phyloP scores from a whole-genome alignment of 164 flowering plant species.

The Tinospora cordifolia region DNA sequence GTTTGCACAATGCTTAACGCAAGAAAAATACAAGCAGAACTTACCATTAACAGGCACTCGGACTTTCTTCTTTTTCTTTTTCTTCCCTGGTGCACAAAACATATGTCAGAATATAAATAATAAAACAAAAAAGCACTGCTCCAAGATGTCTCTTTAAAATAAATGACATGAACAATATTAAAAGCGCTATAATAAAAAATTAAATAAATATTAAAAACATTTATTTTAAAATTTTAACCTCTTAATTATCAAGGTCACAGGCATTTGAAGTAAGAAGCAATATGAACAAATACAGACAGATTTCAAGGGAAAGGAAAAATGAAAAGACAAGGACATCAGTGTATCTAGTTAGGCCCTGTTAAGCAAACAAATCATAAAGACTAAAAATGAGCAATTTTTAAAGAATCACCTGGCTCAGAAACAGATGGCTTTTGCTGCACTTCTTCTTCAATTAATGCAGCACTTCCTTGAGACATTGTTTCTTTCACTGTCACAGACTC shows the following conservation, averaged over 20 bases:
- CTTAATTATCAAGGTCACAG: background rate
- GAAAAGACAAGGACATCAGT: background rate
- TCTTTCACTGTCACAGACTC: constrained; percentile 58
- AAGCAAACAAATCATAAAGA: background rate
- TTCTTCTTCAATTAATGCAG: constrained; percentile 68
- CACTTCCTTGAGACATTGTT: constrained; percentile 70
- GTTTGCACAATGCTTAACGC: background rate
- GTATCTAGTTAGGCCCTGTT: background rate
- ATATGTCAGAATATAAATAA: background rate
- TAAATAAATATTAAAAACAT: too few species aligned
- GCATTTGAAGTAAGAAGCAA: background rate
- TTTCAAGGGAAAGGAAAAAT: background rate
- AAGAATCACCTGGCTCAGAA: constrained; percentile 61
- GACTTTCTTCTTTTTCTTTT: constrained; percentile 81
- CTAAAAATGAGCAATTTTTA: background rate
- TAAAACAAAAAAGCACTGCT: background rate
- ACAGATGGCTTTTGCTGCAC: constrained; percentile 71
- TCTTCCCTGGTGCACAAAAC: constrained; percentile 52
- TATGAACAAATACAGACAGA: background rate
- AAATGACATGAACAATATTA: too few species aligned
- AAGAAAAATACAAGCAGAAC: constrained; percentile 9
- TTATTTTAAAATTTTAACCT: background rate
- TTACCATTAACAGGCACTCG: constrained; percentile 60
- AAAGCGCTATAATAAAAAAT: background rate
- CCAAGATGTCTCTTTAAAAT: background rate